These are phyloP conservation scores for Pseudocercospora eumusae DNA, from an alignment of 2,329 filamentous ascomycete genomes.

Conservation along the genomic window DNA sequence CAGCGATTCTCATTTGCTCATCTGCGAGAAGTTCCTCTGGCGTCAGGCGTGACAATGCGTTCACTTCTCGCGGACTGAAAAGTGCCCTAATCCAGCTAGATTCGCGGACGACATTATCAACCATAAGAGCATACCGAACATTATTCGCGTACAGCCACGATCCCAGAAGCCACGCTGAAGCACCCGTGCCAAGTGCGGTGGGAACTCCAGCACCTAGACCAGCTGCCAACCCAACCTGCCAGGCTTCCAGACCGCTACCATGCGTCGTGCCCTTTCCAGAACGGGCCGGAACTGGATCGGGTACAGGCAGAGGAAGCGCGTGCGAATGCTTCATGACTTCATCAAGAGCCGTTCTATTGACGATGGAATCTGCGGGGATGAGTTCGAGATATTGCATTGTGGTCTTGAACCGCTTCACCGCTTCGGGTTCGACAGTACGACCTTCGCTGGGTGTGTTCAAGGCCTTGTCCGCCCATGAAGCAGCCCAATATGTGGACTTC, in stretches of 20 bases:
- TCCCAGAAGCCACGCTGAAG: not conserved
- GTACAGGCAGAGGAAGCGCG: too few relatives aligned
- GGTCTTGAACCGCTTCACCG: too few relatives aligned
- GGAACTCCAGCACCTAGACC: slow-evolving; percentile 1
- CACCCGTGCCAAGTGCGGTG: not conserved
- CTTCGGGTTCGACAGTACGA: not conserved
- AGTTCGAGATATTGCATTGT: too few relatives aligned
- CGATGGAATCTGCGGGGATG: too few relatives aligned
- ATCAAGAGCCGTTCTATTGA: too few relatives aligned
- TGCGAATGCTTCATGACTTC: too few relatives aligned
- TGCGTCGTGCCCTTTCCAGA: too few relatives aligned
- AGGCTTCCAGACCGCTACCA: not conserved
- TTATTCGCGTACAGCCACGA: not conserved
- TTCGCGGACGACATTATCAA: not conserved
- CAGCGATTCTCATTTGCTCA: too few relatives aligned
- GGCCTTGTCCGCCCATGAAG: not conserved
- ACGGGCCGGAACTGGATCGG: too few relatives aligned
- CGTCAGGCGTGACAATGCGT: too few relatives aligned
- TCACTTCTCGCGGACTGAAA: too few relatives aligned
- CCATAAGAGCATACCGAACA: not conserved
- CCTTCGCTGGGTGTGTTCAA: not conserved
- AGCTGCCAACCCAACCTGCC: not conserved
- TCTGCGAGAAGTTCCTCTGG: too few relatives aligned
- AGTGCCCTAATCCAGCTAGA: not conserved
- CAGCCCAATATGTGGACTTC: slow-evolving; percentile 1